Conservation (phyloP, 108 stramenopile species). For the Phaeodactylum tricornutum region DNA sequence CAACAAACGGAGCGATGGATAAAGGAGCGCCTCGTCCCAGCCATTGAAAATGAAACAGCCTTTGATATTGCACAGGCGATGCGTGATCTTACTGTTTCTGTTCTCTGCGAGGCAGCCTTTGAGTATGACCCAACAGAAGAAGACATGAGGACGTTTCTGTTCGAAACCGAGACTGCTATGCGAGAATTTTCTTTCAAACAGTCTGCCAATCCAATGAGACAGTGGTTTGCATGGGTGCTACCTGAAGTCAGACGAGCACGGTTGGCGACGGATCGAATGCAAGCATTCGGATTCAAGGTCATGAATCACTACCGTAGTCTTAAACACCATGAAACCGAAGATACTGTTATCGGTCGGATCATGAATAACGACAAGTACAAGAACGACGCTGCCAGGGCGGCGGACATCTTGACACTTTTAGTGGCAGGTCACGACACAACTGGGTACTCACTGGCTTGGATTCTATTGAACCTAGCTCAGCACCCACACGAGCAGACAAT, state of each 20-base stretch:
- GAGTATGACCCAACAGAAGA: slow-evolving; percentile 13
- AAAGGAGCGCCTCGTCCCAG: not conserved
- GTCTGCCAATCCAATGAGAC: slow-evolving; percentile 1
- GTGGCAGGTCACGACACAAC: slow-evolving; percentile 30
- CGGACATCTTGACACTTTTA: slow-evolving; percentile 11
- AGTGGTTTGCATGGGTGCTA: not conserved
- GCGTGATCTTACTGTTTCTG: slow-evolving; percentile 8
- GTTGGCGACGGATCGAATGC: not conserved
- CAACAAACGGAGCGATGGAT: slow-evolving; percentile 11
- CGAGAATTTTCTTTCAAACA: not conserved
- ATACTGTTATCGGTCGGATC: slow-evolving; percentile 27
- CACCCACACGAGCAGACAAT: slow-evolving; percentile 16
- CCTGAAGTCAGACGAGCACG: not conserved
- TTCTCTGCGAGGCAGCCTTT: slow-evolving; percentile 25
- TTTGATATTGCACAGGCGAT: slow-evolving; percentile 19
- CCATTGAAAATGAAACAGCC: not conserved
- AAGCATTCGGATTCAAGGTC: not conserved
- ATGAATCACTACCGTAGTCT: slow-evolving; percentile 4
- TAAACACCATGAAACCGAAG: not conserved
- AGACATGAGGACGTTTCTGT: not conserved
- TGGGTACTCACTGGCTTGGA: slow-evolving; percentile 29
- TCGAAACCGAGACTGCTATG: not conserved
- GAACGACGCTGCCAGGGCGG: slow-evolving; percentile 8
- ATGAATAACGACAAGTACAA: slow-evolving; percentile 22
- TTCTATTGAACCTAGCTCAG: slow-evolving; percentile 21